phyloP scores from a whole-genome alignment of 208 protist species.

The Tetramitus jugosus region DNA sequence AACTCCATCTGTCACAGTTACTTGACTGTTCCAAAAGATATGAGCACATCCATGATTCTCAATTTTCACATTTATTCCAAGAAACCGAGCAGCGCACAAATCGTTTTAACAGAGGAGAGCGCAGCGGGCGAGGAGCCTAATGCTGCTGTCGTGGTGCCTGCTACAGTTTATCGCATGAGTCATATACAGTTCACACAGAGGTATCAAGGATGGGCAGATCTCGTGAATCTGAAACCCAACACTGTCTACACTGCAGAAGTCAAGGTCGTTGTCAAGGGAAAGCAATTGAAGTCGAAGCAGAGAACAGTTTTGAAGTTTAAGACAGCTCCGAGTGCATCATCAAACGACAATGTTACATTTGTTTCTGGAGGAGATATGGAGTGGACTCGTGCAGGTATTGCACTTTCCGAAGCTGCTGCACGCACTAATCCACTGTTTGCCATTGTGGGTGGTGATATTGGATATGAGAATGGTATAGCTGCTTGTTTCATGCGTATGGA shows the following conservation, averaged over 20 bases:
- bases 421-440: neutral
- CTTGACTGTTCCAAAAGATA: constrained; percentile 9
- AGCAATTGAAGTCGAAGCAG: no score
- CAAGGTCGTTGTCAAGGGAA: neutral
- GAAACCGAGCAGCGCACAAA: neutral
- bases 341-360: neutral
- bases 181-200: neutral
- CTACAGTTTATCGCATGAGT: neutral
- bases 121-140: neutral
- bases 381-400: neutral
- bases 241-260: neutral
- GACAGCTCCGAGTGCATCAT: neutral
- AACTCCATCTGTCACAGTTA: neutral
- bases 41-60: neutral
- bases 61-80: constrained; percentile 12
- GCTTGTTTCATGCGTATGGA: neutral
- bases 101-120: neutral
- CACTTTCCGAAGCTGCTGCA: neutral
- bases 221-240: neutral
- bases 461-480: neutral
- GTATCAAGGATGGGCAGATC: constrained; percentile 1
- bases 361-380: neutral
- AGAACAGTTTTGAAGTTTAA: neutral
- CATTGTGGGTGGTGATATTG: constrained; percentile 8
- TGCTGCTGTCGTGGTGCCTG: neutral